Base-by-base conservation (phyloP, 148 eudicot genomes). In the Cornus kousa region DNA sequence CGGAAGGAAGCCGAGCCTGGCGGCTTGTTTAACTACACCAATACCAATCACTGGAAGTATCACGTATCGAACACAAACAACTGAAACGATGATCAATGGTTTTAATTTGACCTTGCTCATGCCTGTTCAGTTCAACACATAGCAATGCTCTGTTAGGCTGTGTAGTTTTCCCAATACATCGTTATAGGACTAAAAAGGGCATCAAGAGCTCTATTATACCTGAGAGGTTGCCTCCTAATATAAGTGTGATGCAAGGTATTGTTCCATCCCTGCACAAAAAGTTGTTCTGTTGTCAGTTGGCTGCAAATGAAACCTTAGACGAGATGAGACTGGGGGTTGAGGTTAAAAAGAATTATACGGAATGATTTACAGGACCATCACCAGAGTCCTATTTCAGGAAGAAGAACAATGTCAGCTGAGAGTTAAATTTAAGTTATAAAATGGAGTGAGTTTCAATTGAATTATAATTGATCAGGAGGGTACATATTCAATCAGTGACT, bases 211-310 rank as follows among this genome's bases (percentile, higher is more conserved):
- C 55, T 76, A 59, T 10, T 7, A 71, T 89, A 91, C 98, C 98
- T 92, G 81, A 84, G 68, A 94, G 89, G 81, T 94, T 94, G 78
- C 94, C 97, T 59, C 98, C 98, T 9, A 94, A 82, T 66, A 94
- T 92, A 78, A 94, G 94, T 66, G 90, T 94, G 86, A 87, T 89
- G 80, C 92, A 85, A 23, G 98, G 98, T 83, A 90, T 87, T 33
- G 94, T 81, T 69, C 89, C 98, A 80, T 85, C 83, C 82, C 97
- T 92, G 72, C 75, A 83, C 62, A 60, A 10, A 73, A n/a, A 72
- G 43, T 43, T 37, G 68, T 48, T 20, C 32, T 32, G 33, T 43
- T 23, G 59, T 53, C 17, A 59, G 71, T n/a, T 17, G 57, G 40
- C 62, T 55, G 67, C 48, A 43, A 39, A 4, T 19, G 28, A 57